Conservation (phyloP, 169 alveolate genomes). For the Plasmodium inui region DNA sequence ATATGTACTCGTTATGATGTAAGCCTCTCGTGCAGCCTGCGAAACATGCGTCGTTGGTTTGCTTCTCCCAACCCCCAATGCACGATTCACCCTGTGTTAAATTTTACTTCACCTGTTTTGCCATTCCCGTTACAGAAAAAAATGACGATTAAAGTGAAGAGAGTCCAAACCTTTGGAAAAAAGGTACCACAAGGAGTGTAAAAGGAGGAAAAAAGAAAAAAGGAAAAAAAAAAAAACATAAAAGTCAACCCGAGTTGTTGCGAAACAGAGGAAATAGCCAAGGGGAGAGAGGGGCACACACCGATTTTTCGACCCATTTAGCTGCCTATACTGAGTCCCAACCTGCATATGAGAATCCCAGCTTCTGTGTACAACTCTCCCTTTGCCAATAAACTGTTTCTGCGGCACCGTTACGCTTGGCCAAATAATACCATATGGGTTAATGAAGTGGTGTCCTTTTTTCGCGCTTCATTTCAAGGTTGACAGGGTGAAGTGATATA, state of each 20-base stretch:
- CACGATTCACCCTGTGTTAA: neutral
- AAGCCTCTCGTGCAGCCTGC: neutral
- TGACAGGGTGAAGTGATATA: neutral
- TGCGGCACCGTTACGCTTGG: neutral
- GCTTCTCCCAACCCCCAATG: neutral
- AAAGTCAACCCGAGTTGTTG: neutral
- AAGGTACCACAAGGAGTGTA: slow-evolving; percentile 47
- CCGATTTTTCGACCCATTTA: neutral
- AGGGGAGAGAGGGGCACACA: neutral
- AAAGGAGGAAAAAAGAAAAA: neutral
- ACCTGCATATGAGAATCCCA: neutral
- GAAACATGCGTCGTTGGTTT: neutral
- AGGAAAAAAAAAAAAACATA: neutral
- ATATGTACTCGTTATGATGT: neutral
- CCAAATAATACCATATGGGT: neutral
- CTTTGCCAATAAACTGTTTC: neutral
- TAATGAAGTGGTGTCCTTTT: neutral
- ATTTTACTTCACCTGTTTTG: neutral
- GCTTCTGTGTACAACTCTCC: neutral
- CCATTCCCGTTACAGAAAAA: slow-evolving; percentile 5
- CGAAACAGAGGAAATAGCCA: neutral
- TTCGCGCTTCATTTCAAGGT: neutral
- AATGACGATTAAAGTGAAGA: slow-evolving; percentile 80
- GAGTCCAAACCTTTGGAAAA: slow-evolving; percentile 98
- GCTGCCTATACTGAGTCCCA: slow-evolving; percentile 78